Evolutionary conservation across 2,329 filamentous ascomycete species (phyloP), one percentile per base, ranked within the genome.

Genomic region (Grosmannia serpens): DNA sequence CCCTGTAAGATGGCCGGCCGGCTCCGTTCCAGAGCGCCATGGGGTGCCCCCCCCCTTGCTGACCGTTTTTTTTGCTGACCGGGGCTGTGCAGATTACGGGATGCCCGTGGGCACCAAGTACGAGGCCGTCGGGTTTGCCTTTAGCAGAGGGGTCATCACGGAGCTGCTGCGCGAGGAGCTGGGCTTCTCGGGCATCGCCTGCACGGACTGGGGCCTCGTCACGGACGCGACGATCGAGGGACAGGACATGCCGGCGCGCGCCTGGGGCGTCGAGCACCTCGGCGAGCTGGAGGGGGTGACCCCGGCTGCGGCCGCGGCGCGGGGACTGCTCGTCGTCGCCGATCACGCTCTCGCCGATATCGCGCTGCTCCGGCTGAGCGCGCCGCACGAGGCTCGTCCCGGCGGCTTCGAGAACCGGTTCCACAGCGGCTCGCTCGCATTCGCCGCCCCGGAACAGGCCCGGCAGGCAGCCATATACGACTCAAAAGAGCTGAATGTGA

Each of bases 151-250:
- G 2, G 73, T 81, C 38, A 71, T 81, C 53, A 80, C 77, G 0
- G 75, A 73, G 35, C 71, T 81, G 0, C 67, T 81, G 1, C 73
- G 73, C 1, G 62, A 71, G 1, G 69, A 79, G 53, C 68, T 80
- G 0, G 76, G 77, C 2, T 81, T 78, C 58, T 63, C 77, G 0
- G 78, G 78, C 2, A 77, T 80, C n/a, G 71, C 81, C 0, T 70
- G 74, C 2, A 77, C 74, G 0, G 78, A 81, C 60, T 81, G 78
- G 78, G 76, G 77, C 1, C 69, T 81, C 4, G 70, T 81, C 26
- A 80, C 77, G 0, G 75, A 78, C 52, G 64, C 65, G 0, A 60
- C 66, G 1, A 73, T 78, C 33, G 31, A 62, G 0, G 76, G 75
- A 1, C 72, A 77, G 62, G 67, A 73, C 38, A 73, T 77, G 71